These are phyloP conservation scores for Kurtzmaniella cleridarum DNA, from an alignment of 805 yeast genomes.

Conservation along the genomic window DNA sequence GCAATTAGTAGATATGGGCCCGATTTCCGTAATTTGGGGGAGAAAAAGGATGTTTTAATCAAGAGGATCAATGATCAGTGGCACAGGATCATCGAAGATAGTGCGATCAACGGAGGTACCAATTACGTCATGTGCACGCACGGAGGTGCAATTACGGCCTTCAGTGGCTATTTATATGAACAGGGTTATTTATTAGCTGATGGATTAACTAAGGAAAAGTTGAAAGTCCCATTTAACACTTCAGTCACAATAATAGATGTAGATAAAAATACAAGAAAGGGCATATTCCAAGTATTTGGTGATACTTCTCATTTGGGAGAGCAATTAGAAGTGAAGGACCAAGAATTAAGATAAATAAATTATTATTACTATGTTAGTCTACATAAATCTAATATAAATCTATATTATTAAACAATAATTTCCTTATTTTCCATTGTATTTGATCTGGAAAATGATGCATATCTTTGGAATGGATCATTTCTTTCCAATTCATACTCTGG, in stretches of 20 bases:
- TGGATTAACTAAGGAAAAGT: slow-evolving; percentile 32
- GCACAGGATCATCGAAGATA: slow-evolving; percentile 33
- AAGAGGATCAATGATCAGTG: slow-evolving; percentile 46
- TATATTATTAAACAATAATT: not conserved
- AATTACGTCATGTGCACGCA: slow-evolving; percentile 68
- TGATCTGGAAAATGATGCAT: slow-evolving; percentile 52
- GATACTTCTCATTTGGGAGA: slow-evolving; percentile 65
- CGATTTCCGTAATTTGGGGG: slow-evolving; percentile 63
- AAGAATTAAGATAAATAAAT: slow-evolving; percentile 33
- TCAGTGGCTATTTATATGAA: slow-evolving; percentile 45
- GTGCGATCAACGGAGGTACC: slow-evolving; percentile 24
- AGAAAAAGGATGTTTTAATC: slow-evolving; percentile 41
- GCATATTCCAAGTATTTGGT: slow-evolving; percentile 52
- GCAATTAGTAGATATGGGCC: slow-evolving; percentile 60
- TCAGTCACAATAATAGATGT: slow-evolving; percentile 66
- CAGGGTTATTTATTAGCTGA: slow-evolving; percentile 32
- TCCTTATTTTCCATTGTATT: slow-evolving; percentile 29
- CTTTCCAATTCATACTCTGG: slow-evolving; percentile 64
- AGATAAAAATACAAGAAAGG: slow-evolving; percentile 31
- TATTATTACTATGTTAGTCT: no score
- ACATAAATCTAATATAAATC: no score
- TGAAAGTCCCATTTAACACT: slow-evolving; percentile 68
- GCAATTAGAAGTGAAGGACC: slow-evolving; percentile 45
- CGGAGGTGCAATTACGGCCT: slow-evolving; percentile 73
- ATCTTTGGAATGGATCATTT: slow-evolving; percentile 57